phyloP scores from a whole-genome alignment of 805 yeast genomes.

The Ogataea neopini region DNA sequence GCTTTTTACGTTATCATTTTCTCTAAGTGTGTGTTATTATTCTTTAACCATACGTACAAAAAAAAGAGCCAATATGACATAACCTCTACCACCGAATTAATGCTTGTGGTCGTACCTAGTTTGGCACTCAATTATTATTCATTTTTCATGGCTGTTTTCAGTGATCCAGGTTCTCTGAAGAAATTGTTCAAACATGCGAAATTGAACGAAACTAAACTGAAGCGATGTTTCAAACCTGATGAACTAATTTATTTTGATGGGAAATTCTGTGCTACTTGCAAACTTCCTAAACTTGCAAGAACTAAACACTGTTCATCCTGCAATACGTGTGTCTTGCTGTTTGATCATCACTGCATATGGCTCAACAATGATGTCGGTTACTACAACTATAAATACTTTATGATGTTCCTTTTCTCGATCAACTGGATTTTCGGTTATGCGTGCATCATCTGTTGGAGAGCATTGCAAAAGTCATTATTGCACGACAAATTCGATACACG shows the following conservation, averaged over 20 bases:
- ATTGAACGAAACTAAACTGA: conserved; percentile 5
- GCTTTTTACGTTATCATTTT: conserved; percentile 40
- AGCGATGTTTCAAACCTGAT: conserved; percentile 36
- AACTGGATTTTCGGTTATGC: conserved; percentile 44
- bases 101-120: conserved; percentile 33
- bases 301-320: conserved; percentile 76
- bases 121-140: conserved; percentile 36
- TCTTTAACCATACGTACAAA: conserved; percentile 26
- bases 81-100: conserved; percentile 15
- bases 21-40: conserved; percentile 28
- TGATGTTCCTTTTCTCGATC: conserved; percentile 40
- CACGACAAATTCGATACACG: conserved; percentile 22
- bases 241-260: conserved; percentile 43
- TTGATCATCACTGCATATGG: conserved; percentile 65
- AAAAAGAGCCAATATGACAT: conserved; percentile 11
- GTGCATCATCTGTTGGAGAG: conserved; percentile 36
- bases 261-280: conserved; percentile 50
- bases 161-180: conserved; percentile 44
- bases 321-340: conserved; percentile 59
- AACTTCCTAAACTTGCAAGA: conserved; percentile 70
- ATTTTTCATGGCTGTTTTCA: conserved; percentile 41
- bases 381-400: conserved; percentile 50
- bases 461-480: conserved; percentile 16
- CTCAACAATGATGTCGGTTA: conserved; percentile 58
- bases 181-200: conserved; percentile 15